Base-by-base conservation (phyloP, 2,329 filamentous ascomycete genomes). In the Aspergillus fumigatiaffinis region DNA sequence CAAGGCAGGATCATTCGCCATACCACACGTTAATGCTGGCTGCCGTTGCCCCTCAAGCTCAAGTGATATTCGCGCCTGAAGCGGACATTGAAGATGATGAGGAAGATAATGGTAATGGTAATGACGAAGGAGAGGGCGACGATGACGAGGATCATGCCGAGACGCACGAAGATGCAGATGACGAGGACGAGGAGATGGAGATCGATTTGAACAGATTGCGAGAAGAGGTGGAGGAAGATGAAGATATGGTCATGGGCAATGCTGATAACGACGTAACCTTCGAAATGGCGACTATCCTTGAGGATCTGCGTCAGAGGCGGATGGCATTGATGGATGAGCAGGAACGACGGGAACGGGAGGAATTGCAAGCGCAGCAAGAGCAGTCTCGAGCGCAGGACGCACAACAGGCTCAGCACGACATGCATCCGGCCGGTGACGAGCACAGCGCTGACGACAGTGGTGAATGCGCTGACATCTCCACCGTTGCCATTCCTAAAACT, bases 401-500 rank as follows among this genome's bases (percentile, higher is more conserved):
- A n/a, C 32, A 49, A n/a, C 29, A 49, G 12, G 35, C 25, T 20
- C 54, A 58, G 21, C 20, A 56, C 20, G 17, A 50, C 4, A 7
- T 17, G 14, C 65, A 64, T 23, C 51, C 59, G 3, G 29, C 53
- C 38, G 38, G 56, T 23, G 58, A 63, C 29, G 66, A 68, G 20
- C 50, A 55, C 9, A 53, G 54, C 6, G 57, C 59, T 35, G 42
- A 38, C 20, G 63, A 64, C 1, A 57, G 52, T 28, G 62, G 56
- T 41, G 59, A 61, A 42, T 57, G 64, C 23, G 56, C 35, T n/a
- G 60, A 65, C 12, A 60, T 62, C 14, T 65, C 67, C 25, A 70
- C 68, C 54, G 65, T 89, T 32, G 84, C 88, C 10, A 88, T 97
- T 25, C 94, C 94, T 4, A 89, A 88, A 69, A 97, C 94, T 0